Evolutionary conservation across 2,329 filamentous ascomycete species (phyloP), one percentile per base, ranked within the genome.

Genomic region (Penicillium aurantiogriseum): DNA sequence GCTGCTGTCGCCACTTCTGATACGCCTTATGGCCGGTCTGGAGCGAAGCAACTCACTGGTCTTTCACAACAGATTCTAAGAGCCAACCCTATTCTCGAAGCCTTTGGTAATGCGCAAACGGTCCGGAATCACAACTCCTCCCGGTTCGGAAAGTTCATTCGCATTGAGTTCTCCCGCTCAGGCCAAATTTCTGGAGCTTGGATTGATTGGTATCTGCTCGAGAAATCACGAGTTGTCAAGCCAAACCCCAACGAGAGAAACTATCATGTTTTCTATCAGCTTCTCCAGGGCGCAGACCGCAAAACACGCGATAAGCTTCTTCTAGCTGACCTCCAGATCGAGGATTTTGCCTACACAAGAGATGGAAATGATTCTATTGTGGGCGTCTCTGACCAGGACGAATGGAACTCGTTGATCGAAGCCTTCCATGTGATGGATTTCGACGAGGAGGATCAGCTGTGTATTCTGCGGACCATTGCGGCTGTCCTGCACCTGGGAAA

Each of bases 61-160:
- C 85, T 99, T 10, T 97, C 95, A 0, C 92, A 97, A 67, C 95
- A 99, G 76, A 99, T 99, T 36, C 80, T 99, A 42, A 86, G 93
- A 44, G 94, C 94, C 58, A 99, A 99, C 72, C 94, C 94, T 0
- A 99, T 99, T 48, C 84, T 99, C 3, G 95, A 99, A 82, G 90
- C 94, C 1, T 99, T 99, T 69, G 95, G 95, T 59, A 99, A 99
- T 71, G 94, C 94, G 1, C 95, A 99, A 73, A 99, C 94, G 0
- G 91, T 99, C 31, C 86, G 94, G 53, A 99, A 99, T 75, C 94
- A 99, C 78, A 99, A 99, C 73, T 99, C 94, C 0, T 99, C 94
- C 5, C 87, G 94, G 63, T 99, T 99, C 69, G 94, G 94, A 71
- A 99, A 99, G 74, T 99, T 99, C 70, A 99, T 99, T 71, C 85